These are phyloP conservation scores for Achlya hypogyna DNA, from an alignment of 352 stramenopile species.

Conservation along the genomic window DNA sequence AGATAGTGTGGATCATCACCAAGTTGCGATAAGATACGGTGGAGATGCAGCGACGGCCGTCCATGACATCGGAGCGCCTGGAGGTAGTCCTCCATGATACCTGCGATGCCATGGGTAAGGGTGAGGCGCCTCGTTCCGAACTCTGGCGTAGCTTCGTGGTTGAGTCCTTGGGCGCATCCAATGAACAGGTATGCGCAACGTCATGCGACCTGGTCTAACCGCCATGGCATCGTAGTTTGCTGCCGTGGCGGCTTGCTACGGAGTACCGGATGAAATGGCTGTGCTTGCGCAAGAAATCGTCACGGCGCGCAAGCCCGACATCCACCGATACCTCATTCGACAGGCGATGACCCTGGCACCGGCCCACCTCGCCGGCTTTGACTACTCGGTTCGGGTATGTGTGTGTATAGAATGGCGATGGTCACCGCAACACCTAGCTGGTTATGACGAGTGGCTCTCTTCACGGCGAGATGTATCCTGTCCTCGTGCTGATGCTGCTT, in stretches of 20 bases:
- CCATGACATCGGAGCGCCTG: constrained; percentile 12
- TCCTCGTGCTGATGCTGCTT: not conserved
- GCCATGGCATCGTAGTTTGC: not conserved
- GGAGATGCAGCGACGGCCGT: constrained; percentile 11
- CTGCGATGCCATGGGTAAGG: constrained; percentile 12
- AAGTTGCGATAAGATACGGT: too few species aligned
- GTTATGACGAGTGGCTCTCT: constrained; percentile 14
- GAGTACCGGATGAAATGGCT: constrained; percentile 1
- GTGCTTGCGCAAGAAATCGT: not conserved
- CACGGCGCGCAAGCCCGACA: constrained; percentile 2
- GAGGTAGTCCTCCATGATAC: constrained; percentile 14
- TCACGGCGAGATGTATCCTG: constrained; percentile 13
- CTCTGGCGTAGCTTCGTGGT: constrained; percentile 8
- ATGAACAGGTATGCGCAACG: constrained; percentile 6
- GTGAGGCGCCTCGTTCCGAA: constrained; percentile 6
- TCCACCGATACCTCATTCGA: constrained; percentile 16
- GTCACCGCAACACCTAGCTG: not conserved
- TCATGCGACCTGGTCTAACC: not conserved
- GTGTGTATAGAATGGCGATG: not conserved
- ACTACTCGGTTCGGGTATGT: constrained; percentile 18
- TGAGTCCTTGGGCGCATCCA: not conserved
- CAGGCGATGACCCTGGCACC: constrained; percentile 4
- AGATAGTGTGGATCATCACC: too few species aligned
- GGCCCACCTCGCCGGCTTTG: constrained; percentile 6
- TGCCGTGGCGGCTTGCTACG: not conserved